phyloP scores from a whole-genome alignment of 768 basidiomycete species.

The Amanita rubescens region DNA sequence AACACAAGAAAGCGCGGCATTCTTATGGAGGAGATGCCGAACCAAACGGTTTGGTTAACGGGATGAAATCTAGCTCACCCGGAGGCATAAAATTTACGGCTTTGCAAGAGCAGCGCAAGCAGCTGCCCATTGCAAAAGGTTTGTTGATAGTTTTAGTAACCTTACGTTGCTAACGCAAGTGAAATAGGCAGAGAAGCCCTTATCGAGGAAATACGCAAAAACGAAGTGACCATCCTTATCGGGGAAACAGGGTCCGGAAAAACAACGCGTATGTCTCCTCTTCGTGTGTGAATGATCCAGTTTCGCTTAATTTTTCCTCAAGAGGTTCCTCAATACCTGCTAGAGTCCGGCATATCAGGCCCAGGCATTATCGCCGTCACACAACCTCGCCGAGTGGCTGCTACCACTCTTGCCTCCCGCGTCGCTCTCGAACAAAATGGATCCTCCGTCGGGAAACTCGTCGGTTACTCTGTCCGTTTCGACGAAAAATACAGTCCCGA shows the following conservation, averaged over 20 bases:
- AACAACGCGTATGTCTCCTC: conserved; percentile 76
- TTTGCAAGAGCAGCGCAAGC: conserved; percentile 59
- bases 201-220: conserved; percentile 60
- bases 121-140: conserved; percentile 80
- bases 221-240: conserved; percentile 83
- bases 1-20: conserved; percentile 28
- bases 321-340: conserved; percentile 96
- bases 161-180: not conserved
- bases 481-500: conserved; percentile 67
- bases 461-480: conserved; percentile 96
- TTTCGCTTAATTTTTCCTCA: conserved; percentile 9
- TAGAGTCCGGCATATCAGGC: conserved; percentile 70
- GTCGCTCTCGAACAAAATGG: conserved; percentile 78
- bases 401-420: conserved; percentile 86
- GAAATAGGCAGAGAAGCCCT: conserved; percentile 65
- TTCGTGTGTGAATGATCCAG: not conserved
- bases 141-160: conserved; percentile 12
- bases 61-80: conserved; percentile 15
- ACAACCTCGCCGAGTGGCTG: conserved; percentile 92
- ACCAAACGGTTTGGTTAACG: conserved; percentile 10
- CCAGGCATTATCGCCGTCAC: conserved; percentile 83
- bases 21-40: conserved; percentile 9
- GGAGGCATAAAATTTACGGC: conserved; percentile 16
- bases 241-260: conserved; percentile 99
- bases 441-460: conserved; percentile 59